A percentile compares a stretch with the other conserved stretches of the same genome.
phyloP scores from a whole-genome alignment of 1,139 yeast genomes.

The Hanseniaspora sp. region DNA sequence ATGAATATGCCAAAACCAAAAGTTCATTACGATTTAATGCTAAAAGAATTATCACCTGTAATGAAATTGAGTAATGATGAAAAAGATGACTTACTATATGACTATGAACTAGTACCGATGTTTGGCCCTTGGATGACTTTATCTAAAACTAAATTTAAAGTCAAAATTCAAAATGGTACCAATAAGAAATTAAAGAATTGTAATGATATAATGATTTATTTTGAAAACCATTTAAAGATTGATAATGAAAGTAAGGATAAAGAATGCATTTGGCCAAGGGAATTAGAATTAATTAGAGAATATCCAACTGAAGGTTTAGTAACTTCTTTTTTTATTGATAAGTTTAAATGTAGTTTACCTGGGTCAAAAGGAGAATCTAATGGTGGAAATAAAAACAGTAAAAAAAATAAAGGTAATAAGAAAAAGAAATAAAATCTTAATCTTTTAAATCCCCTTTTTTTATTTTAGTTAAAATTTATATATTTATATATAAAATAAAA shows the following conservation, averaged over 20 bases:
- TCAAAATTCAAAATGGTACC: constrained; percentile 76
- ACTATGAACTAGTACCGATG: constrained; percentile 48
- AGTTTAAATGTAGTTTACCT: constrained; percentile 36
- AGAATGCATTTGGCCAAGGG: constrained; percentile 60
- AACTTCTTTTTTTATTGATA: constrained; percentile 43
- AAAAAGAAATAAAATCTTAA: constrained; percentile 8
- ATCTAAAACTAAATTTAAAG: constrained; percentile 64
- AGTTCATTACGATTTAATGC: constrained; percentile 28
- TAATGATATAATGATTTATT: constrained; percentile 52
- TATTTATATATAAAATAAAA: neutral
- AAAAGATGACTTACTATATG: constrained; percentile 1
- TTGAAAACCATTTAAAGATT: constrained; percentile 43
- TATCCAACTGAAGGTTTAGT: constrained; percentile 48
- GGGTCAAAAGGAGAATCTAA: constrained; percentile 20
- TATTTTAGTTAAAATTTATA: neutral
- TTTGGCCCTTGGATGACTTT: constrained; percentile 90
- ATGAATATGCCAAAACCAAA: constrained; percentile 29
- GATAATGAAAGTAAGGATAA: constrained; percentile 43
- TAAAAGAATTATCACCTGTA: constrained; percentile 34
- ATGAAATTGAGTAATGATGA: constrained; percentile 36
- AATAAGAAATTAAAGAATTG: constrained; percentile 84
- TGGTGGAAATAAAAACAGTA: constrained; percentile 20
- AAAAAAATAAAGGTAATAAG: constrained; percentile 17
- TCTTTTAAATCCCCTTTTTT: neutral
- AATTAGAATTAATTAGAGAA: constrained; percentile 46